A percentile compares a stretch with the other conserved stretches of the same genome.
Conservation (phyloP, 192 early-diverging fungal species). For the Backusella circina region DNA sequence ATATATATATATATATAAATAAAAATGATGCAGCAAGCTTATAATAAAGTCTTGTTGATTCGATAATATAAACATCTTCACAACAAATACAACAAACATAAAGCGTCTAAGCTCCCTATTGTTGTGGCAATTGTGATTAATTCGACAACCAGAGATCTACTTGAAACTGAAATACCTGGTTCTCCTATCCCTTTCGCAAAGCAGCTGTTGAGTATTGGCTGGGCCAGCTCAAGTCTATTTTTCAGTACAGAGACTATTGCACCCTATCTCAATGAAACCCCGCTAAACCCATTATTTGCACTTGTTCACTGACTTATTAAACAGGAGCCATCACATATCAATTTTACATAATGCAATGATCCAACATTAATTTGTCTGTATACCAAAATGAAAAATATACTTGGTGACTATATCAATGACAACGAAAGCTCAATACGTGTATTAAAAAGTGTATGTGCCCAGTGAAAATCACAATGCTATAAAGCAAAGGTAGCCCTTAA, state of each 20-base stretch:
- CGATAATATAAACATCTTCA: too few species aligned
- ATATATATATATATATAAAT: too few species aligned
- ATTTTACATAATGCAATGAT: background rate
- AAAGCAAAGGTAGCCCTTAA: constrained; percentile 1
- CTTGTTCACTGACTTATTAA: constrained; percentile 3
- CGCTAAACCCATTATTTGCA: constrained; percentile 1
- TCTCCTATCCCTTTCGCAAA: constrained; percentile 3
- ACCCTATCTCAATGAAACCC: constrained; percentile 1
- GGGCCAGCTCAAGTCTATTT: background rate
- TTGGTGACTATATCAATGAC: constrained; percentile 2
- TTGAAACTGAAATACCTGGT: constrained; percentile 6
- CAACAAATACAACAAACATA: too few species aligned
- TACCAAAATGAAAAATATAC: constrained; percentile 7
- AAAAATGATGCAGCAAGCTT: too few species aligned
- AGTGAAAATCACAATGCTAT: background rate
- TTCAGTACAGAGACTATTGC: constrained; percentile 1
- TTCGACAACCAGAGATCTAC: constrained; percentile 2
- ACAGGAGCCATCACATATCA: background rate
- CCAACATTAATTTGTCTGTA: constrained; percentile 1
- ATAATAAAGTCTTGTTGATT: too few species aligned
- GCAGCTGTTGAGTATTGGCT: constrained; percentile 6
- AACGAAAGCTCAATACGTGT: constrained; percentile 2
- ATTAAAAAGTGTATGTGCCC: constrained; percentile 3
- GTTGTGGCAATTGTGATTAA: background rate
- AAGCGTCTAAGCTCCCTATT: background rate